Conservation (phyloP, 129 eudicot species). For the Gnaphalium uliginosum region DNA sequence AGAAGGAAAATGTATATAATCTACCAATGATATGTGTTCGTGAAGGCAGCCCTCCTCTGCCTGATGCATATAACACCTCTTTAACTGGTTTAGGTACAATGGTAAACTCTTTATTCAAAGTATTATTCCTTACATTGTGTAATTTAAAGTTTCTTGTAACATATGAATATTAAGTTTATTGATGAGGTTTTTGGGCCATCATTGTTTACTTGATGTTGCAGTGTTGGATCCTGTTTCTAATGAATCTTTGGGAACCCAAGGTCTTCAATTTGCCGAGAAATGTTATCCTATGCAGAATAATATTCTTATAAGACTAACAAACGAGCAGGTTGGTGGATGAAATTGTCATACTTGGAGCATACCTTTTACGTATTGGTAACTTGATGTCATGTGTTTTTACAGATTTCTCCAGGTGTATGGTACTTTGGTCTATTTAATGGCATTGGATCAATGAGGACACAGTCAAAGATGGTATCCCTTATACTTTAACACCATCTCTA, state of each 20-base stretch:
- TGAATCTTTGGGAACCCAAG: slow-evolving; percentile 51
- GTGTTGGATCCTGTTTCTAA: slow-evolving; percentile 55
- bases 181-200: background rate
- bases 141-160: background rate
- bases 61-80: slow-evolving; percentile 72
- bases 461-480: slow-evolving; percentile 40
- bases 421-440: slow-evolving; percentile 49
- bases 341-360: background rate
- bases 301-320: slow-evolving; percentile 55
- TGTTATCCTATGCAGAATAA: slow-evolving; percentile 89
- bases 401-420: slow-evolving; percentile 39
- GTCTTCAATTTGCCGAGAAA: slow-evolving; percentile 56
- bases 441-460: slow-evolving; percentile 41
- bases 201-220: slow-evolving; percentile 35
- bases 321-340: slow-evolving; percentile 60
- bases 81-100: slow-evolving; percentile 58
- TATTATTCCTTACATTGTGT: slow-evolving; percentile 12
- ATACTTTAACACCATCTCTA: background rate
- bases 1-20: slow-evolving; percentile 36
- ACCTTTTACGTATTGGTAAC: background rate
- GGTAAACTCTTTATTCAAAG: slow-evolving; percentile 25
- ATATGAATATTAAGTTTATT: background rate
- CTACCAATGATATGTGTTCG: slow-evolving; percentile 81
- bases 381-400: slow-evolving; percentile 21
- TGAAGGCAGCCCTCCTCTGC: slow-evolving; percentile 90